Conservation (phyloP, 2,329 filamentous ascomycete genomes). For the Alternaria tenuissima region DNA sequence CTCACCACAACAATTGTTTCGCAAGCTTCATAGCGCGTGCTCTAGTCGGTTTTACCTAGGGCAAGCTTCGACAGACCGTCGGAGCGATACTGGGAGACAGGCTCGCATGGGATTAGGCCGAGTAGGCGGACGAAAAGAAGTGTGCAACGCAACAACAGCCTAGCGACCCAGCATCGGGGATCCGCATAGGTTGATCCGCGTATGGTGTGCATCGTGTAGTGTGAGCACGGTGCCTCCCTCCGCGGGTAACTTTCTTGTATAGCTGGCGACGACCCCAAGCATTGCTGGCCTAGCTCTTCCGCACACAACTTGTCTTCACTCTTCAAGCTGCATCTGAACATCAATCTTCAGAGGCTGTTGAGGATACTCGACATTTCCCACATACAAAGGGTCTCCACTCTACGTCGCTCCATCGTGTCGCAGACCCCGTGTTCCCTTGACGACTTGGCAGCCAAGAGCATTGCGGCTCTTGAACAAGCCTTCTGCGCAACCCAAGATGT, state of each 20-base stretch:
- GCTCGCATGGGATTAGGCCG: background rate
- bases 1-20: background rate
- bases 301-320: background rate
- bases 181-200: background rate
- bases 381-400: background rate
- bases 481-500: slow-evolving; percentile 36
- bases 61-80: background rate
- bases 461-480: slow-evolving; percentile 35
- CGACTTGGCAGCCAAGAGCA: slow-evolving; percentile 40
- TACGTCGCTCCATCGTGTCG: slow-evolving; percentile 3
- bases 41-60: background rate
- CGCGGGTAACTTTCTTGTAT: slow-evolving; percentile 14
- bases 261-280: slow-evolving; percentile 8
- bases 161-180: slow-evolving; percentile 2
- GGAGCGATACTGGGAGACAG: background rate
- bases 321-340: background rate
- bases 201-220: slow-evolving; percentile 1
- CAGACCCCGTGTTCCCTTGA: slow-evolving; percentile 26
- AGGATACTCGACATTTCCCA: background rate
- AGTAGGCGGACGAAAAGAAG: background rate
- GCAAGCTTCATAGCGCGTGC: background rate
- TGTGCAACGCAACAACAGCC: background rate
- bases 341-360: background rate
- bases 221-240: slow-evolving; percentile 12
- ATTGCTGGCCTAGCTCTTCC: background rate